Percentiles rank a stretch among this genome's conserved stretches.
Evolutionary conservation across 495 filamentous ascomycete species (phyloP).

Genomic region (Podospora tetraspora): DNA sequence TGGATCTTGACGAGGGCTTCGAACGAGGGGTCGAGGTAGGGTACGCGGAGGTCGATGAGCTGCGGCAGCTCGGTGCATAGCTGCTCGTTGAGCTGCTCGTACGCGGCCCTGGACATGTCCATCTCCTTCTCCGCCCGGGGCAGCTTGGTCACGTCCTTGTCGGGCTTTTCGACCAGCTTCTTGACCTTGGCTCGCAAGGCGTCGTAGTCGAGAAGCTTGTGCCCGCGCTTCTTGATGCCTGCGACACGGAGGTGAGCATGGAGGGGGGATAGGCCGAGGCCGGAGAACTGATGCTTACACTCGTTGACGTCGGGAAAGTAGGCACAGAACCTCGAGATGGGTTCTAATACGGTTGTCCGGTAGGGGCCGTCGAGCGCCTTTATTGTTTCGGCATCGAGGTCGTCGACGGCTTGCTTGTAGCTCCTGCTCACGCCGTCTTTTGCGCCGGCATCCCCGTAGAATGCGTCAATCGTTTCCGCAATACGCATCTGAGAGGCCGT

Average conservation of each 20-base stretch:
- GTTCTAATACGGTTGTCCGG: constrained; percentile 87
- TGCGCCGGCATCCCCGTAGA: constrained; percentile 94
- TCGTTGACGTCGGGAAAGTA: constrained; percentile 99
- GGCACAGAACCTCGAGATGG: constrained; percentile 89
- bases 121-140: constrained; percentile 90
- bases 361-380: constrained; percentile 98
- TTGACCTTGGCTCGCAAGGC: constrained; percentile 92
- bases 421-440: constrained; percentile 89
- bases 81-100: constrained; percentile 95
- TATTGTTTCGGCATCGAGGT: constrained; percentile 95
- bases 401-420: constrained; percentile 97
- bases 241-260: background rate
- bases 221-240: constrained; percentile 95
- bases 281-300: constrained; percentile 50
- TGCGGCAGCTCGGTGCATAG: constrained; percentile 91
- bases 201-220: constrained; percentile 98
- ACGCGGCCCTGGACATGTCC: constrained; percentile 86
- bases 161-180: constrained; percentile 93
- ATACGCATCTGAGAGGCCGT: constrained; percentile 99
- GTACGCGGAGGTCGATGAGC: constrained; percentile 92
- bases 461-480: constrained; percentile 97
- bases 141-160: constrained; percentile 94
- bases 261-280: background rate
- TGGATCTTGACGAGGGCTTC: constrained; percentile 99
- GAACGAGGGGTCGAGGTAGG: constrained; percentile 93